Evolutionary conservation across 768 basidiomycete species (phyloP).

Genomic region (Suillus tomentosus): DNA sequence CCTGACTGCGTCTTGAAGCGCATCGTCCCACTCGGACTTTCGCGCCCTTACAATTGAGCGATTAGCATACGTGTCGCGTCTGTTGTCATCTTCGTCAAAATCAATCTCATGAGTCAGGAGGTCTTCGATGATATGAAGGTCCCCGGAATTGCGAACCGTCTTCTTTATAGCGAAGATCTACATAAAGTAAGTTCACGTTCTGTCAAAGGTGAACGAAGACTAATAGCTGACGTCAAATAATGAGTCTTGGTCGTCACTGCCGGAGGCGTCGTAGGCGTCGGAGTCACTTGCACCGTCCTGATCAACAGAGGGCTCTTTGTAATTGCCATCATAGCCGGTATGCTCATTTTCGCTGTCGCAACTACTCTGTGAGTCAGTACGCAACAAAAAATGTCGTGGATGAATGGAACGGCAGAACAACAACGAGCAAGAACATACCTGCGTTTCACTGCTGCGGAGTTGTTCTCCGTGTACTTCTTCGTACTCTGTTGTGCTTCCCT

Average conservation of each 20-base stretch:
- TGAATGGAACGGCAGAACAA: neutral
- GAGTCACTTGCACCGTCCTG: neutral
- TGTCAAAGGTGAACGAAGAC: neutral
- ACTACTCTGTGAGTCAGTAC: neutral
- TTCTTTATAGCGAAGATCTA: neutral
- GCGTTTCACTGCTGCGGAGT: neutral
- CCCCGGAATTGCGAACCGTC: neutral
- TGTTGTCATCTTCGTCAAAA: neutral
- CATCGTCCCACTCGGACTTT: neutral
- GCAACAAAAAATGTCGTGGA: neutral
- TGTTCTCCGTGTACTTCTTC: neutral
- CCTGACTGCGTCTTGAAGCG: neutral
- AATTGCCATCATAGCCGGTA: neutral
- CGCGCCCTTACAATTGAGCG: constrained; percentile 1
- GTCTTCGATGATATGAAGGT: neutral
- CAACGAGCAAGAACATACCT: neutral
- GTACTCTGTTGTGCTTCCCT: neutral
- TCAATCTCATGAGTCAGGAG: neutral
- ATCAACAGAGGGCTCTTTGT: neutral
- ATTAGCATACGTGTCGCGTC: neutral
- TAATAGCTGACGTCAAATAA: constrained; percentile 1
- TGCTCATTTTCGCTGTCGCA: neutral
- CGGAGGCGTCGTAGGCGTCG: neutral
- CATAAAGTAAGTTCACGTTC: neutral
- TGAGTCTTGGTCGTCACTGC: neutral